Evolutionary conservation across 345 rosid genomes (phyloP), one percentile per base, ranked within the genome.

Genomic region (Moricandia moricandioides): DNA sequence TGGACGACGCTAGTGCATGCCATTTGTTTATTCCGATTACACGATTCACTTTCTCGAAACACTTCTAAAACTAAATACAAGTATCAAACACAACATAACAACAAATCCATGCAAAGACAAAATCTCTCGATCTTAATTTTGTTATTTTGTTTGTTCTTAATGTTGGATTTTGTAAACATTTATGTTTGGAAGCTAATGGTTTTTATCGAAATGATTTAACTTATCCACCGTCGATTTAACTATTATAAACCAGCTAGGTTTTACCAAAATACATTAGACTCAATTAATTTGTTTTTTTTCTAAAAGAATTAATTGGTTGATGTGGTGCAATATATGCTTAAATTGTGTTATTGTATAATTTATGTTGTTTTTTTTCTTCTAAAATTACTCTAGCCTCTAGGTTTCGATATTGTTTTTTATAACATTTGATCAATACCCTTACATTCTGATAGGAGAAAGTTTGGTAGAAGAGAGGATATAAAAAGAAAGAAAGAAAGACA

Each of bases 81-180:
- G 74, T 69, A 69, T 76, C 59, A 76, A 54, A 54, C 49, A 62
- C 65, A 62, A 18, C 58, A 62, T 69, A 76, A 69, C 18, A 55
- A 76, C 80, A 63, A 69, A 70, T 30, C 21, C 52, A 63, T 62
- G 30, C 66, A 55, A 55, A 21, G 74, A 69, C 69, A 75, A 75
- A 21, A 75, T 54, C 4, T 70, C 18, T 61, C 55, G 0, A 62
- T 5, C 74, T 61, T 8, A 49, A 12, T 21, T 54, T 52, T 51
- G 69, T 16, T 35, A 39, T 65, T 74, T 67, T 34, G 67, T 74
- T 67, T 51, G 69, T 27, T 37, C 39, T 52, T 54, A 51, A 35
- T 45, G 51, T 75, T 59, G 54, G 69, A 40, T 69, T 63, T 69
- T 63, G 70, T 35, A 24, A 63, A 10, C 43, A 18, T 34, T 77